Evolutionary conservation across 768 basidiomycete species (phyloP), one percentile per base, ranked within the genome.

Genomic region (Paxillus involutus): DNA sequence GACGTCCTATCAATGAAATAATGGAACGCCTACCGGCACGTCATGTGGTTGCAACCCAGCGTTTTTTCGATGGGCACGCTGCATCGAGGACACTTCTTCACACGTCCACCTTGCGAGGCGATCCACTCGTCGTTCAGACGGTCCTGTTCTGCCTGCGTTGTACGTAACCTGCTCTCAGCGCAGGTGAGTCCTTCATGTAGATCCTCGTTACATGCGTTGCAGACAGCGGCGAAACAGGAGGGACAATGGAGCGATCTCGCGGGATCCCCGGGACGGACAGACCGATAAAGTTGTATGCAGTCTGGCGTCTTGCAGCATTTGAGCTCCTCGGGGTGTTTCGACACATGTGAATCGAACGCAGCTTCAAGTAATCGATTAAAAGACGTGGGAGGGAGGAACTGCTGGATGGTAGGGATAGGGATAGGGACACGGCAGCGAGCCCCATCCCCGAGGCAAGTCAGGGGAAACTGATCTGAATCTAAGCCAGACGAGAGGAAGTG

Each of bases 11-110:
- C 30, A 5, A 26, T 3, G 16, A 12, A 6, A 2, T 29, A 47
- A 2, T 6, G 42, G 7, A 29, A 47, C 4, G 32, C 66, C 14
- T 49, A 68, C 67, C 42, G 71, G 68, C 90, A 92, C 14, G 78
- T 82, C 77, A 92, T 83, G 68, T 92, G 90, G 68, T 91, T 88
- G 63, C 90, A 92, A 0, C 90, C 90, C 51, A 82, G 84, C 13
- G 68, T 60, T 46, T 85, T 83, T 70, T 91, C 87, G 53, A 92
- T 90, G 14, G 75, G 74, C 16, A 83, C 78, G 43, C 77, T 77
- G 68, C 90, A 92, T 3, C 76, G 77, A 0, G 90, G 90, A 59
- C 90, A 92, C 32, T 75, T 74, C 70, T 89, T 89, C 47, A 90
- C 86, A 53, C 84, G 59, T 19, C 67, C 67, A 0, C 54, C 81